These are phyloP conservation scores for Claviceps citrina DNA, from an alignment of 2,329 filamentous ascomycete genomes.

Conservation along the genomic window DNA sequence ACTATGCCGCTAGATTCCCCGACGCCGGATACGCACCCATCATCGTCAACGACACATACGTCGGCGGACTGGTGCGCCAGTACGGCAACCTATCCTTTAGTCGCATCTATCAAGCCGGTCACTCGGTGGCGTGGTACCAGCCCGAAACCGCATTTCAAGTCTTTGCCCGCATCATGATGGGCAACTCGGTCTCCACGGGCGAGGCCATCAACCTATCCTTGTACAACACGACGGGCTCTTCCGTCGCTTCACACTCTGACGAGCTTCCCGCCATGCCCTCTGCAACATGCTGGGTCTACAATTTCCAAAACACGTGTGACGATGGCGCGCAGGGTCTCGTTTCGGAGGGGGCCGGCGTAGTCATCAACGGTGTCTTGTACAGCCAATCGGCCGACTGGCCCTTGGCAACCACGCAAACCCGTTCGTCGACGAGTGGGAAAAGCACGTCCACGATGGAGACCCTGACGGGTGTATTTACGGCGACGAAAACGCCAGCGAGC, in stretches of 20 bases:
- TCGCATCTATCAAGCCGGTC: slow-evolving; percentile 50
- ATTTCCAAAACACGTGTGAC: slow-evolving; percentile 34
- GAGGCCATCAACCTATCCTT: slow-evolving; percentile 31
- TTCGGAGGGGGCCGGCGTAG: slow-evolving; percentile 35
- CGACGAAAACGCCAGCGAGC: slow-evolving; percentile 17
- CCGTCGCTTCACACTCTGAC: slow-evolving; percentile 35
- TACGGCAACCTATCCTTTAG: slow-evolving; percentile 60
- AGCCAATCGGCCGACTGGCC: slow-evolving; percentile 26
- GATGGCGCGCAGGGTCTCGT: slow-evolving; percentile 31
- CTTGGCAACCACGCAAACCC: slow-evolving; percentile 15
- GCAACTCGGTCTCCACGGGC: slow-evolving; percentile 40
- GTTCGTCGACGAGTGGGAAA: slow-evolving; percentile 10
- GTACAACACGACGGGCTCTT: slow-evolving; percentile 43
- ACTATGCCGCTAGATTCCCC: slow-evolving; percentile 41
- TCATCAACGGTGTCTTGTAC: slow-evolving; percentile 46
- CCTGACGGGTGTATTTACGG: slow-evolving; percentile 21
- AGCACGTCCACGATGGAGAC: slow-evolving; percentile 10
- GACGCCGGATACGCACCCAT: slow-evolving; percentile 58
- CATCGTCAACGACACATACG: slow-evolving; percentile 49
- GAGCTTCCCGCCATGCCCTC: slow-evolving; percentile 30
- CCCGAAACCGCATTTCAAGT: slow-evolving; percentile 43
- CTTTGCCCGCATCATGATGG: slow-evolving; percentile 44
- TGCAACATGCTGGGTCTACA: slow-evolving; percentile 46
- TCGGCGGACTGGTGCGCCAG: slow-evolving; percentile 59
- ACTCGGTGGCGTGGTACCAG: slow-evolving; percentile 46